Conservation (phyloP, 768 basidiomycete species). For the Lactarius quietus region DNA sequence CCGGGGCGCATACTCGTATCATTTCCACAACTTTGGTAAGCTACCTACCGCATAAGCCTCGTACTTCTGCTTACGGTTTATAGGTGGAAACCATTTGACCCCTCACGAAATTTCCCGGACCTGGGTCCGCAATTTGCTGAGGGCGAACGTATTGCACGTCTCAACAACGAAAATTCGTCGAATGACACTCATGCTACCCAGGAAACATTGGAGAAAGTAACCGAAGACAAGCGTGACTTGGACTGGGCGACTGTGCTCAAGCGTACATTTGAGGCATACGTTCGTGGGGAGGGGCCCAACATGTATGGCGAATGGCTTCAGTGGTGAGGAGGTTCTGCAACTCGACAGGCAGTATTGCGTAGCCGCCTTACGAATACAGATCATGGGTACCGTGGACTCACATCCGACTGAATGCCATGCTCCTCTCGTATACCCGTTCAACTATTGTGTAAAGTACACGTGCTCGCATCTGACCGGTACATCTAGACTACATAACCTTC, state of each 20-base stretch:
- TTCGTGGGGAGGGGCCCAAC: constrained; percentile 89
- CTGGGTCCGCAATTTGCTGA: constrained; percentile 75
- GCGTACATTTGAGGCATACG: constrained; percentile 89
- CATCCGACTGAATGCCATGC: constrained; percentile 1
- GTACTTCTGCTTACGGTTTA: constrained; percentile 2
- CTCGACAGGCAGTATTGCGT: constrained; percentile 4
- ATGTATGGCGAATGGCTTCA: constrained; percentile 86
- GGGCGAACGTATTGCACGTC: constrained; percentile 66
- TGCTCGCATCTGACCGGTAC: constrained; percentile 25
- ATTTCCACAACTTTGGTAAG: constrained; percentile 94
- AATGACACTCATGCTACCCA: constrained; percentile 26
- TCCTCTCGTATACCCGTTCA: constrained; percentile 20
- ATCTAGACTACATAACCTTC: constrained; percentile 17
- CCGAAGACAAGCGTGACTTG: constrained; percentile 74
- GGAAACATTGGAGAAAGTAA: constrained; percentile 41
- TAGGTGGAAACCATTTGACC: constrained; percentile 97
- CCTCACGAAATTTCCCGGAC: constrained; percentile 92
- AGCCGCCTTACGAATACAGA: constrained; percentile 10
- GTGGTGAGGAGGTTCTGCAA: constrained; percentile 35
- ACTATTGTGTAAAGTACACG: constrained; percentile 24
- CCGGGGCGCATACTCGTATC: constrained; percentile 92
- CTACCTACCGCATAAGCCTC: background rate
- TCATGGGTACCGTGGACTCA: constrained; percentile 4
- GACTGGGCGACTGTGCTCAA: constrained; percentile 95
- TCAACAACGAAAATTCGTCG: constrained; percentile 32